Base-by-base conservation (phyloP, 176 grass and related monocot species). In the Microstegium vimineum region DNA sequence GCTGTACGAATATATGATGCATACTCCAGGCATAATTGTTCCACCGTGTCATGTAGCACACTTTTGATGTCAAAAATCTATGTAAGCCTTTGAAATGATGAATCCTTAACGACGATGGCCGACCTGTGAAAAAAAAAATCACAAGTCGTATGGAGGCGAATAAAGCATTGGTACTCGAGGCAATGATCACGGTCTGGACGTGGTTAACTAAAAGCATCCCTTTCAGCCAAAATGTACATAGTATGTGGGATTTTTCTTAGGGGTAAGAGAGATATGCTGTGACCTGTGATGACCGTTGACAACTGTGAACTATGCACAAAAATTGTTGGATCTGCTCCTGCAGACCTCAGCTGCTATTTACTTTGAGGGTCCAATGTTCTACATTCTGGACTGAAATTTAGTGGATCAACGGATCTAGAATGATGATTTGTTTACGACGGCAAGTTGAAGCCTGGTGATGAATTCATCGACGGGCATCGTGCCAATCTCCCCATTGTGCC, bases 401-500 rank as follows among this genome's bases (percentile, higher is more conserved):
- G 66, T 2, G 20, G 38, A 47, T 36, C n/a, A 0, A 49, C 4
- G 14, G 30, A 32, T 75, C 72, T 76, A 72, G 35, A 92, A 79
- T 1, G 87, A 94, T 41, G 87, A 92, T 89, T 82, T 94, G 66
- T 89, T 82, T 20, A 16, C 54, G 6, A 87, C 64, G 16, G 87
- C 85, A 52, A 69, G 46, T n/a, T 89, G 80, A 22, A 92, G 73
- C 60, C 62, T 94, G 54, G 35, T 41, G 43, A 89, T 85, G 83
- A 97, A 97, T 16, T 94, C 87, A 62, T 92, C 91, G 6, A 99
- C 71, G 8, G 85, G 62, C 91, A 95, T 85, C 1, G 85, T 89
- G 64, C 91, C 96, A 34, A 95, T 84, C 78, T 99, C 93, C 65
- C 89, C 96, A 57, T 60, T 88, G 38, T 92, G 89, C 68, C 96